Evolutionary conservation across 306 rosid species (phyloP).

Genomic region (Vachellia collinsii): DNA sequence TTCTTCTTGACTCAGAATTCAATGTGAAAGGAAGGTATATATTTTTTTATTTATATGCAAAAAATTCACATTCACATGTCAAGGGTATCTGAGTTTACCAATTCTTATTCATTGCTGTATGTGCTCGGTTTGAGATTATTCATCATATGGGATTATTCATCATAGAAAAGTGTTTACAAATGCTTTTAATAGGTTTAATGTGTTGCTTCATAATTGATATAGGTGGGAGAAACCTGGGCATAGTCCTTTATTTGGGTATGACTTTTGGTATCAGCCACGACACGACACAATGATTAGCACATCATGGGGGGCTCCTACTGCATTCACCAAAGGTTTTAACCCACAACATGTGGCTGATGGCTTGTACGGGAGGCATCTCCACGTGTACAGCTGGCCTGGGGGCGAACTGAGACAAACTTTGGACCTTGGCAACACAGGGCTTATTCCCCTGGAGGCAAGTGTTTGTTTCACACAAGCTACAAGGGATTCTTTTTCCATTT

Average conservation of each 20-base stretch:
- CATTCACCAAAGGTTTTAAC: slow-evolving; percentile 82
- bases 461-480: background rate
- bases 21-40: slow-evolving; percentile 93
- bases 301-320: slow-evolving; percentile 97
- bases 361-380: slow-evolving; percentile 82
- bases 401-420: slow-evolving; percentile 91
- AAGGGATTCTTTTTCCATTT: slow-evolving; percentile 3
- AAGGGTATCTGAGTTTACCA: background rate
- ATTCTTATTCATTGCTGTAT: background rate
- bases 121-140: background rate
- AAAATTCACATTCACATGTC: slow-evolving; percentile 1
- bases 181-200: background rate
- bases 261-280: slow-evolving; percentile 96
- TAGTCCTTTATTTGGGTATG: slow-evolving; percentile 90
- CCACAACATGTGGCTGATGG: slow-evolving; percentile 82
- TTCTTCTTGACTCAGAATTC: slow-evolving; percentile 92
- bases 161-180: background rate
- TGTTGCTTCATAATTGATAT: slow-evolving; percentile 18
- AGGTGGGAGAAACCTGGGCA: slow-evolving; percentile 99
- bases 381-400: slow-evolving; percentile 90
- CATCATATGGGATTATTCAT: background rate
- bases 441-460: slow-evolving; percentile 83
- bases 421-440: slow-evolving; percentile 87
- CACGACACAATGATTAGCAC: slow-evolving; percentile 93
- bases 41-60: slow-evolving; percentile 18